phyloP scores from a whole-genome alignment of 306 rosid genomes.

The Morella rubra region DNA sequence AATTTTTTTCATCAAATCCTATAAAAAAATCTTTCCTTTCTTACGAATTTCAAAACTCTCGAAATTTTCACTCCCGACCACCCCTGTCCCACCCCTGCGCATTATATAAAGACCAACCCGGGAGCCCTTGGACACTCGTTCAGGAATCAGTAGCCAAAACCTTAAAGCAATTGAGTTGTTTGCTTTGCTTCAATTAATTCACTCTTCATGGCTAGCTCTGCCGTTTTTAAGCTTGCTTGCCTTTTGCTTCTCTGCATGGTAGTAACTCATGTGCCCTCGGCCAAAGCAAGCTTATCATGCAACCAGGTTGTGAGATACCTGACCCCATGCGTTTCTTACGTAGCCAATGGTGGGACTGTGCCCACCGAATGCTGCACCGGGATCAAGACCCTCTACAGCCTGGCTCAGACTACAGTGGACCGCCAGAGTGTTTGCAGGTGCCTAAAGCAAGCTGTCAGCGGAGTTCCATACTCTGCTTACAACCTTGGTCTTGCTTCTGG shows the following conservation, averaged over 20 bases:
- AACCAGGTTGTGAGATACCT: slow-evolving; percentile 27
- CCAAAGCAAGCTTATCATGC: slow-evolving; percentile 37
- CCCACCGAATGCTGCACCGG: slow-evolving; percentile 48
- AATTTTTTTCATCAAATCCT: too few relatives aligned
- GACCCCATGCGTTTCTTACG: slow-evolving; percentile 40
- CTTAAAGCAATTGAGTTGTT: background rate
- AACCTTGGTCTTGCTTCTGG: slow-evolving; percentile 37
- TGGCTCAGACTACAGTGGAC: slow-evolving; percentile 50
- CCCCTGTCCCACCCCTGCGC: too few relatives aligned
- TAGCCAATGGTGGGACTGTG: slow-evolving; percentile 22
- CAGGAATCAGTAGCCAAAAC: background rate
- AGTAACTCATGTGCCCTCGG: slow-evolving; percentile 29
- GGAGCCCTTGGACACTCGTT: background rate
- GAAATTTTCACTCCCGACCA: too few relatives aligned
- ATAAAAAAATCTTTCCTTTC: too few relatives aligned
- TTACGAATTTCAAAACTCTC: too few relatives aligned
- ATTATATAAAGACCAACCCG: slow-evolving; percentile 12
- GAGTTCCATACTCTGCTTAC: slow-evolving; percentile 21
- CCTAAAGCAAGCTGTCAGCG: slow-evolving; percentile 41
- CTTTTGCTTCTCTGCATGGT: slow-evolving; percentile 31
- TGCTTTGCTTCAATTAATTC: background rate
- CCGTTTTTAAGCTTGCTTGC: slow-evolving; percentile 18
- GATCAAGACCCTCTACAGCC: slow-evolving; percentile 21
- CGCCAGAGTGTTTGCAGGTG: slow-evolving; percentile 55
- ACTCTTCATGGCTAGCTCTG: slow-evolving; percentile 29